Conservation (phyloP, 805 yeast genomes). For the Metschnikowia matae region DNA sequence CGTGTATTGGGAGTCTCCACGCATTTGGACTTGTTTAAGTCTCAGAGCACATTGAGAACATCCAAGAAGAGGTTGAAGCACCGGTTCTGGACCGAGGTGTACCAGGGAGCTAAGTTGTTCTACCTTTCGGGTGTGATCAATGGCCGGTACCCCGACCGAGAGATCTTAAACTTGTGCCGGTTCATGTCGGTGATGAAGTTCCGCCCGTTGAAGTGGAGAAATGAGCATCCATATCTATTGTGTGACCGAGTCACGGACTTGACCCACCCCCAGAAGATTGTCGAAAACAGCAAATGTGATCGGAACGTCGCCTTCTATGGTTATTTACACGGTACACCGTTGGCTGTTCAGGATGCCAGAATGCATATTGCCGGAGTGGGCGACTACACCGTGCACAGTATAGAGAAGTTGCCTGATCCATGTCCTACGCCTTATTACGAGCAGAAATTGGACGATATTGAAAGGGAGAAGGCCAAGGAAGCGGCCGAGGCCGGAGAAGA, state of each 20-base stretch:
- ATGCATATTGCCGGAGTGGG: slow-evolving; percentile 97
- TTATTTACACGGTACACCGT: slow-evolving; percentile 89
- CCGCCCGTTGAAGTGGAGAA: slow-evolving; percentile 98
- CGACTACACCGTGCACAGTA: slow-evolving; percentile 68
- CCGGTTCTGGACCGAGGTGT: slow-evolving; percentile 98
- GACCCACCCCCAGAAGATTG: slow-evolving; percentile 84
- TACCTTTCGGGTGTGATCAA: slow-evolving; percentile 93
- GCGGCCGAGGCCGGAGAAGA: slow-evolving; percentile 60
- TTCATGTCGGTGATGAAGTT: slow-evolving; percentile 97
- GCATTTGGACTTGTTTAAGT: slow-evolving; percentile 89
- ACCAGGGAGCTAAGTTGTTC: slow-evolving; percentile 94
- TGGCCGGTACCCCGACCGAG: slow-evolving; percentile 97
- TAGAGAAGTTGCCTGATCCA: slow-evolving; percentile 94
- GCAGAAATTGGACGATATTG: slow-evolving; percentile 76
- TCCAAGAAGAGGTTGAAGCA: slow-evolving; percentile 88
- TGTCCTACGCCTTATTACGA: slow-evolving; percentile 96
- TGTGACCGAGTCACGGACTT: slow-evolving; percentile 91
- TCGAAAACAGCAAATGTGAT: slow-evolving; percentile 76
- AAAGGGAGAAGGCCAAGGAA: slow-evolving; percentile 65
- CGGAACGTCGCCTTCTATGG: slow-evolving; percentile 91
- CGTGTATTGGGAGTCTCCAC: slow-evolving; percentile 93
- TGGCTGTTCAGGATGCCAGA: slow-evolving; percentile 61
- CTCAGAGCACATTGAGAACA: slow-evolving; percentile 82
- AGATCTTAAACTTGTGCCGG: slow-evolving; percentile 83
- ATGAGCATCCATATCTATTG: slow-evolving; percentile 91